These are phyloP conservation scores for Benincasa hispida DNA, from an alignment of 306 rosid species.

Conservation along the genomic window DNA sequence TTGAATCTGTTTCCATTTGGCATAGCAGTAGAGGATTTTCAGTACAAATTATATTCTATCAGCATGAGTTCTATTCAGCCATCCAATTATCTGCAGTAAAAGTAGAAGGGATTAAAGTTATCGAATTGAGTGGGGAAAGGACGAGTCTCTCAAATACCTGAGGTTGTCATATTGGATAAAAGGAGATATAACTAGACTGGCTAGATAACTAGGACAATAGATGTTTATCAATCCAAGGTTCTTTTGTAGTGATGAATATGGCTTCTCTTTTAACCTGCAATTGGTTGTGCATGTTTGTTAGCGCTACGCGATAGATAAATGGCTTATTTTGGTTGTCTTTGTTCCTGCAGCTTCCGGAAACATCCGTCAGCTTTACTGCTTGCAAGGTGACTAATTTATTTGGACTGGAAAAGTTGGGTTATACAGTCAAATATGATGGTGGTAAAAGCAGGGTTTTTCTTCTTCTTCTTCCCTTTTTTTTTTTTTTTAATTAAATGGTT, in stretches of 20 bases:
- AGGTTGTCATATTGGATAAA: background rate
- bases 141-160: background rate
- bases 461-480: background rate
- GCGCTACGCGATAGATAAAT: background rate
- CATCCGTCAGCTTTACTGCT: constrained; percentile 95
- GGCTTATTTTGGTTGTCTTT: background rate
- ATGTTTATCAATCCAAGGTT: background rate
- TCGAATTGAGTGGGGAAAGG: background rate
- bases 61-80: background rate
- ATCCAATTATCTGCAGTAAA: background rate
- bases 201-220: background rate
- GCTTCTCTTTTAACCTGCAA: background rate
- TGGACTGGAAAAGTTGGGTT: background rate
- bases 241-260: background rate
- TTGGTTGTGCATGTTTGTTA: background rate
- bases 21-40: background rate
- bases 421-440: constrained; percentile 13
- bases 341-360: constrained; percentile 74
- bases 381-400: constrained; percentile 72
- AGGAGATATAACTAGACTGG: background rate
- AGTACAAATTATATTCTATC: background rate
- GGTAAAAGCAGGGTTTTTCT: constrained; percentile 29
- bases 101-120: background rate
- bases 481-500: constrained; percentile 28
- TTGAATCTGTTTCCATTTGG: background rate